These are phyloP conservation scores for Vitis labrusca DNA, from an alignment of 164 flowering plant species.

Conservation along the genomic window DNA sequence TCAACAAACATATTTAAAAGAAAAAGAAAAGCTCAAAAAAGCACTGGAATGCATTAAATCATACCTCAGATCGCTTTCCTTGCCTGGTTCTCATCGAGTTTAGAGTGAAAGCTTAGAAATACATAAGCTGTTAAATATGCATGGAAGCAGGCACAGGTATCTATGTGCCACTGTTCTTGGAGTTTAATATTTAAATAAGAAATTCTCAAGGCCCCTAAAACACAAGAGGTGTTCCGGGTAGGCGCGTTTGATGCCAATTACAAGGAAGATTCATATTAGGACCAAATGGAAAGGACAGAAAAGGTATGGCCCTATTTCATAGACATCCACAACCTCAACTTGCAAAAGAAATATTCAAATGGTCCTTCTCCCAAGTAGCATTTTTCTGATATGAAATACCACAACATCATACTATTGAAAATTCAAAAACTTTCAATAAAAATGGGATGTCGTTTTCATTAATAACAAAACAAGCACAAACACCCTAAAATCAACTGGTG, in stretches of 20 bases:
- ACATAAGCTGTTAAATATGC: conserved; percentile 5
- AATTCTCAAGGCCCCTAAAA: conserved; percentile 4
- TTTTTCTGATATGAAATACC: conserved; percentile 12
- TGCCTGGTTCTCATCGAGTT: conserved; percentile 51
- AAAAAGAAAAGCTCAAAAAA: neutral
- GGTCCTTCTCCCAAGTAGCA: conserved; percentile 28
- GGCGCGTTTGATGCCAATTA: conserved; percentile 19
- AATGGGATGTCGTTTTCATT: conserved; percentile 26
- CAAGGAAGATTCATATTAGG: conserved; percentile 21
- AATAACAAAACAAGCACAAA: conserved; percentile 2
- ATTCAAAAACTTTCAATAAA: conserved; percentile 15
- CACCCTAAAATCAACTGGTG: conserved; percentile 4
- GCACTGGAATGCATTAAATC: conserved; percentile 6
- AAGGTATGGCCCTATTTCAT: conserved; percentile 30
- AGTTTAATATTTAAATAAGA: conserved; percentile 10
- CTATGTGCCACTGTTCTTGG: conserved; percentile 7
- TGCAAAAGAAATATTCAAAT: conserved; percentile 30
- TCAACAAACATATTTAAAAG: neutral
- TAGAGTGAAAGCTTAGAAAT: neutral
- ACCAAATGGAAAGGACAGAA: conserved; percentile 46
- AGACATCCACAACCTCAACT: conserved; percentile 48
- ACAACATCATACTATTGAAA: conserved; percentile 15
- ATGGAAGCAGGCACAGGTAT: conserved; percentile 5
- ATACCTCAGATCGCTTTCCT: conserved; percentile 70
- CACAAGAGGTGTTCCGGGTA: conserved; percentile 8